Evolutionary conservation across 768 basidiomycete species (phyloP).

Genomic region (Boletus pseudo-olivaceus): DNA sequence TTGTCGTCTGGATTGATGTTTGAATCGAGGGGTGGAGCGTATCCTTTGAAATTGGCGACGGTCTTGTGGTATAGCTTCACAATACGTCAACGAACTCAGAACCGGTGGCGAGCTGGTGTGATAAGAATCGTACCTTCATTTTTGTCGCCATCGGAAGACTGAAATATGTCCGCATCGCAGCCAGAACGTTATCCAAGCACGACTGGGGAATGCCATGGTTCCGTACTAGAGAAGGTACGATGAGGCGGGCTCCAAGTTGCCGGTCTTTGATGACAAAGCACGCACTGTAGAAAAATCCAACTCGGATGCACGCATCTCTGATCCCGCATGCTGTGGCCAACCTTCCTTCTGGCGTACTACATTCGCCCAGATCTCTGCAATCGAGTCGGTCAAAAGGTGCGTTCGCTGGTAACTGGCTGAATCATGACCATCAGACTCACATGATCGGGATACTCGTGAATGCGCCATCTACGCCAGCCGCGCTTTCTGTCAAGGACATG

Average conservation of each 20-base stretch:
- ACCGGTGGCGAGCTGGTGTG: neutral
- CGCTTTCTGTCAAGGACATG: conserved; percentile 23
- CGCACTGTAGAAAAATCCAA: conserved; percentile 83
- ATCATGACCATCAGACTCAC: conserved; percentile 11
- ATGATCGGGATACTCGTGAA: conserved; percentile 26
- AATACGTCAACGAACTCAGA: neutral
- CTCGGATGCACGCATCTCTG: conserved; percentile 72
- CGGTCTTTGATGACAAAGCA: neutral
- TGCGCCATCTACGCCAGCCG: conserved; percentile 15
- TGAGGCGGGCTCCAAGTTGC: neutral
- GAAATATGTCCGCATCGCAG: conserved; percentile 62
- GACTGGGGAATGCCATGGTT: conserved; percentile 71
- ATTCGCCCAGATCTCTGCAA: conserved; percentile 20
- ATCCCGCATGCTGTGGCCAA: conserved; percentile 52
- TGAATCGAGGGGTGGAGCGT: conserved; percentile 63
- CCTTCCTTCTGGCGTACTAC: conserved; percentile 30
- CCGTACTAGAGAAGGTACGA: conserved; percentile 46
- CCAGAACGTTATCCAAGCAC: conserved; percentile 43
- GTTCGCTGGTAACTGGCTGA: neutral
- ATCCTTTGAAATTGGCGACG: conserved; percentile 72
- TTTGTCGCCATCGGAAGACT: conserved; percentile 58
- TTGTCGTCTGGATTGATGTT: conserved; percentile 68
- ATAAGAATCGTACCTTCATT: conserved; percentile 47
- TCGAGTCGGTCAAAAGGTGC: neutral
- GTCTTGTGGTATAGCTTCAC: conserved; percentile 64